Base-by-base conservation (phyloP, 2,329 filamentous ascomycete species). In the Pseudocercospora musae region DNA sequence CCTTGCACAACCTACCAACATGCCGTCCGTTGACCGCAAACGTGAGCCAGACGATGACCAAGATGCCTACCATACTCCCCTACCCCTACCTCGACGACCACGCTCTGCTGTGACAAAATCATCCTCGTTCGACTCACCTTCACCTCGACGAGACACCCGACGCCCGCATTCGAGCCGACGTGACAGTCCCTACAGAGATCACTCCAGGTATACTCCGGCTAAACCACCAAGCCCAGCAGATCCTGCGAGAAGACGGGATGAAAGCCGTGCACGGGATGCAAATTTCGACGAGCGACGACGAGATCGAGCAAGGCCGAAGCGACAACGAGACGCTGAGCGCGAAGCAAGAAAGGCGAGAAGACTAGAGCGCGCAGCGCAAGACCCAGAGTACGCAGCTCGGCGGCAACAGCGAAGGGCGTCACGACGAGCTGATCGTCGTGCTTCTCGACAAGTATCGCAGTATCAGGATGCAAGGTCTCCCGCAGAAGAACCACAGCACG, bases 381-480 rank as follows among this genome's bases (percentile, higher is more conserved):
- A 62, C 33, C 60, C 60, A 10, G 60, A 54, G 4, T 50, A 50
- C 21, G 61, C 46, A 29, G 57, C 58, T 13, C 53, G 42, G 11
- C 42, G 48, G 42, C 15, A 37, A 15, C 44, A 60, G 37, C 46
- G 62, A n/a, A 54, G 55, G 8, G 62, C 48, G 10, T 33, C 33
- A 15, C 57, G 55, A 53, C 53, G 62, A 25, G 54, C 49, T 15
- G 62, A 60, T 18, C 53, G 48, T 25, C 54, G 29, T 31, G 62
- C 55, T 44, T 49, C 54, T 10, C 37, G 27, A 18, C 37, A 27
- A 18, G 27, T 53, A 7, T 15, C 33, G 20, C 49, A 15, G 9
- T 11, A 56, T 44, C 18, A 29, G 7, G 42, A 31, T 1, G 25
- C 42, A 29, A 29, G 7, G 23, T 42, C 23, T 40, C 18, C 29